Conservation (phyloP, 1,284 basidiomycete genomes). For the Leucocoprinus gongylophorus region DNA sequence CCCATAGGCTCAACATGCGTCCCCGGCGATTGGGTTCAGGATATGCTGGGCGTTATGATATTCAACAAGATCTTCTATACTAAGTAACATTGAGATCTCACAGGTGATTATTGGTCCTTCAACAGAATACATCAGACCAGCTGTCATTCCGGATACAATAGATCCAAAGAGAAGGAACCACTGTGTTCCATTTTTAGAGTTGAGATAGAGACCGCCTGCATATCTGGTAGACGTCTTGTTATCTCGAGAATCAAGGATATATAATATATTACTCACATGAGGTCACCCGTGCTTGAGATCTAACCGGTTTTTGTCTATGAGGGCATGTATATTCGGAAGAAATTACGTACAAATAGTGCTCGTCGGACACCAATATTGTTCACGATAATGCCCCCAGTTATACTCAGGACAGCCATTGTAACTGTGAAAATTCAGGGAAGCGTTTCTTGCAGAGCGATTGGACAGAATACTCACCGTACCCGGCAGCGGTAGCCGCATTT, state of each 20-base stretch:
- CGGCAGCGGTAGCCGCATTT: constrained; percentile 29
- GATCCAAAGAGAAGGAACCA: constrained; percentile 32
- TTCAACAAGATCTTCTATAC: neutral
- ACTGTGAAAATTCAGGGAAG: constrained; percentile 13
- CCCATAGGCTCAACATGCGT: constrained; percentile 30
- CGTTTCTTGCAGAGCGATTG: neutral
- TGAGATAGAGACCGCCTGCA: constrained; percentile 28
- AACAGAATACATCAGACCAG: constrained; percentile 29
- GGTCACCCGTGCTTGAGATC: constrained; percentile 29
- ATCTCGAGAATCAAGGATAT: neutral
- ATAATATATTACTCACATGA: constrained; percentile 19
- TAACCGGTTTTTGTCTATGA: constrained; percentile 4
- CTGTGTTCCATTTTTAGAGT: constrained; percentile 30
- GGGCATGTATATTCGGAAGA: neutral
- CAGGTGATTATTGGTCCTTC: constrained; percentile 30
- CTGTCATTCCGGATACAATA: constrained; percentile 26
- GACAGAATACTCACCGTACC: constrained; percentile 19
- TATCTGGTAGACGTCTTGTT: constrained; percentile 18
- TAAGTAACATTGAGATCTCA: constrained; percentile 13
- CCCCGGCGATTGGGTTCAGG: constrained; percentile 27
- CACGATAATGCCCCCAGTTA: constrained; percentile 29
- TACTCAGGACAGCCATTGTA: constrained; percentile 28
- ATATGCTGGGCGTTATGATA: constrained; percentile 20
- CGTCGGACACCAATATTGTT: constrained; percentile 27
- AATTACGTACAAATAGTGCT: constrained; percentile 20